phyloP scores from a whole-genome alignment of 352 stramenopile genomes.

The Globisporangium orthogonon region DNA sequence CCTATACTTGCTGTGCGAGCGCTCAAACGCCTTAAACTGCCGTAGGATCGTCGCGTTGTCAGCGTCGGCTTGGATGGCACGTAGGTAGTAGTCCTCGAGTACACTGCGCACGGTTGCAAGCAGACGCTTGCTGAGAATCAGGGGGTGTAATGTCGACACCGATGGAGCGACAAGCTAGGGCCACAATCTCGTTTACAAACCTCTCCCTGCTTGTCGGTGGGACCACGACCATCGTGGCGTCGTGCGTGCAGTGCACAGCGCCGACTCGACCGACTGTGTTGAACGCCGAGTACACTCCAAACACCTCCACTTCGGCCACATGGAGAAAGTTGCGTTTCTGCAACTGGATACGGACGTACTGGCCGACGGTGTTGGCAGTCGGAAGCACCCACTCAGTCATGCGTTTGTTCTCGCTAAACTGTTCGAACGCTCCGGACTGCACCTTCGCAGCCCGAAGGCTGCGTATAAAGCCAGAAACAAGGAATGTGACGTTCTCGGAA shows the following conservation, averaged over 20 bases:
- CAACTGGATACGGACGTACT: conserved; percentile 85
- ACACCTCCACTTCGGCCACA: conserved; percentile 89
- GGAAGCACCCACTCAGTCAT: conserved; percentile 88
- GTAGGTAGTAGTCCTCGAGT: conserved; percentile 81
- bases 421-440: conserved; percentile 68
- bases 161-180: too few relatives aligned
- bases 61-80: conserved; percentile 87
- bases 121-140: neutral
- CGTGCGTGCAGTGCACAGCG: conserved; percentile 73
- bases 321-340: conserved; percentile 88
- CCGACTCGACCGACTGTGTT: conserved; percentile 80
- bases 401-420: conserved; percentile 70
- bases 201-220: conserved; percentile 52
- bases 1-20: conserved; percentile 70
- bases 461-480: neutral
- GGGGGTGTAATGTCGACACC: too few relatives aligned
- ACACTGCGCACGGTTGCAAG: conserved; percentile 15
- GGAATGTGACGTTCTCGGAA: too few relatives aligned
- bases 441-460: conserved; percentile 80
- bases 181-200: conserved; percentile 16
- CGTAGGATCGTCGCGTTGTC: conserved; percentile 87
- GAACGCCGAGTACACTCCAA: conserved; percentile 83
- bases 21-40: conserved; percentile 85
- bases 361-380: conserved; percentile 69
- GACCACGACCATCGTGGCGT: conserved; percentile 87